Evolutionary conservation across 352 stramenopile species (phyloP).

Genomic region (Blastocystis sp.): DNA sequence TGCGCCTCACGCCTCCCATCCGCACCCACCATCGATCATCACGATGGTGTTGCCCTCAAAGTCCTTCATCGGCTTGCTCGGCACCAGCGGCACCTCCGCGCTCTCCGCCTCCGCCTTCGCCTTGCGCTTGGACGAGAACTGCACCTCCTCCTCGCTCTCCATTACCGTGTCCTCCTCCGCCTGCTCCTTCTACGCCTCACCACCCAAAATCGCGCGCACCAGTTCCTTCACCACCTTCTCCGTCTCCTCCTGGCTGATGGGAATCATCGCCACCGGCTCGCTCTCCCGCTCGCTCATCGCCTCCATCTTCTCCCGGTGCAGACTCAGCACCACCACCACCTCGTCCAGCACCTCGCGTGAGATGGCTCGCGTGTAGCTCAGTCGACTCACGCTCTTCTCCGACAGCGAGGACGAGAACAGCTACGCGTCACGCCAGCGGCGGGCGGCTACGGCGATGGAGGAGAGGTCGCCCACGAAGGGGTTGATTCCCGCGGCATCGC

Average conservation of each 20-base stretch:
- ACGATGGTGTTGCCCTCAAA: slow-evolving; percentile 52
- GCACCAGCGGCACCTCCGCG: background rate
- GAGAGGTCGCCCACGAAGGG: slow-evolving; percentile 34
- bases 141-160: background rate
- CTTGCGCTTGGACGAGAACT: background rate
- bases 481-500: background rate
- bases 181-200: background rate
- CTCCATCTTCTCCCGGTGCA: background rate
- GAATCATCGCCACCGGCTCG: background rate
- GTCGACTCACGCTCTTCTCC: background rate
- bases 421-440: background rate
- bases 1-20: background rate
- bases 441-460: slow-evolving; percentile 4
- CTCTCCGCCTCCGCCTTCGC: background rate
- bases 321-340: background rate
- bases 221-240: background rate
- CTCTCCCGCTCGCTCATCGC: background rate
- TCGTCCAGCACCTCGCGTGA: background rate
- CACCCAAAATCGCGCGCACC: background rate
- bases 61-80: slow-evolving; percentile 15
- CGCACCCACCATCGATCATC: background rate
- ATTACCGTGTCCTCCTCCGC: background rate
- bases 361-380: slow-evolving; percentile 3
- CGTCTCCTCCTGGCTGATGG: background rate
- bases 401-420: slow-evolving; percentile 7